These are phyloP conservation scores for Blastocystis sp. DNA, from an alignment of 352 stramenopile species.

Conservation along the genomic window DNA sequence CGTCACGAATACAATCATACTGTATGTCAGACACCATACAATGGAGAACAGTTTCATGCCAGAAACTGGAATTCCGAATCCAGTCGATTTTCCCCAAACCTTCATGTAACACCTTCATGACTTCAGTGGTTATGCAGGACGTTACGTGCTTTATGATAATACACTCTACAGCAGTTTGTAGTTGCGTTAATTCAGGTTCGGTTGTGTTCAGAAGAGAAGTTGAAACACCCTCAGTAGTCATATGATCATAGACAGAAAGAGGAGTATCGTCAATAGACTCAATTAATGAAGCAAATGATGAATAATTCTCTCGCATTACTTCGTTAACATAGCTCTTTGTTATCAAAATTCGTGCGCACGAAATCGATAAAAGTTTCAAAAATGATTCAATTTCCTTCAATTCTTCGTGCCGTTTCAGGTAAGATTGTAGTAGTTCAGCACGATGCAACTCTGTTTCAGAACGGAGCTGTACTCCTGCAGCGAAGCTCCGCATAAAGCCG, in stretches of 20 bases:
- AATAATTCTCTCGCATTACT: background rate
- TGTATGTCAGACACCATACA: background rate
- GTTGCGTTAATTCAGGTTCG: background rate
- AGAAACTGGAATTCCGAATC: background rate
- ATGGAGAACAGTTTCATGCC: background rate
- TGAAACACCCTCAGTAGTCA: background rate
- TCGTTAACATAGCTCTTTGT: background rate
- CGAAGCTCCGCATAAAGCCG: background rate
- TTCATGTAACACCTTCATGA: background rate
- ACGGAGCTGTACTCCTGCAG: background rate
- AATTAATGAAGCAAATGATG: background rate
- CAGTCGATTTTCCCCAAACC: background rate
- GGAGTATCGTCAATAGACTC: background rate
- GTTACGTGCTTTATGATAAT: background rate
- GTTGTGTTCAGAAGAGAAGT: background rate
- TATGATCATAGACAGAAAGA: background rate
- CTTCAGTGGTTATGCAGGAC: background rate
- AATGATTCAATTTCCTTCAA: background rate
- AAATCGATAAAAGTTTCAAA: background rate
- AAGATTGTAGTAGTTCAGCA: background rate
- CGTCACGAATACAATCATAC: background rate
- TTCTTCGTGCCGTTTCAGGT: background rate
- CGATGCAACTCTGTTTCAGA: background rate
- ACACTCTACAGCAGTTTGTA: background rate
- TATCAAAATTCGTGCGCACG: background rate